phyloP scores from a whole-genome alignment of 257 asterid species.

The Ligustrum vulgare region DNA sequence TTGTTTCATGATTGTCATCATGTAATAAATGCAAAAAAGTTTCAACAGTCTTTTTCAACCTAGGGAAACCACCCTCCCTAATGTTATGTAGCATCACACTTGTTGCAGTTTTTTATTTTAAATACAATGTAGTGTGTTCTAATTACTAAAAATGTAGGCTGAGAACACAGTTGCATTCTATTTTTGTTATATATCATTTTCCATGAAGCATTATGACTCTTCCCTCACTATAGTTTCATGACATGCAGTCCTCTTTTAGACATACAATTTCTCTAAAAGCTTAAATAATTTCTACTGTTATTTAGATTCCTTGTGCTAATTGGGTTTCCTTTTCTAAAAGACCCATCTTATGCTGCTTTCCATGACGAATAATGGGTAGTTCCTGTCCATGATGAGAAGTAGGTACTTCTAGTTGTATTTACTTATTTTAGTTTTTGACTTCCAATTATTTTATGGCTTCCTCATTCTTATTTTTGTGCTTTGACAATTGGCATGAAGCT shows the following conservation, averaged over 20 bases:
- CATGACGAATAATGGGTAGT: constrained; percentile 99
- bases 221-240: constrained; percentile 12
- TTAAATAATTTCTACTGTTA: constrained; percentile 5
- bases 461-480: constrained; percentile 20
- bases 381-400: constrained; percentile 88
- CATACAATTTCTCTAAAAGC: not conserved
- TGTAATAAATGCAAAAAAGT: too few relatives aligned
- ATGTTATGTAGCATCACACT: constrained; percentile 1
- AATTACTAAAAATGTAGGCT: not conserved
- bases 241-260: not conserved
- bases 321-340: constrained; percentile 40
- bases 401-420: constrained; percentile 27
- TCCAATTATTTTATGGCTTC: constrained; percentile 22
- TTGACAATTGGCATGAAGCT: constrained; percentile 64
- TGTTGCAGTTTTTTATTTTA: constrained; percentile 5
- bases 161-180: constrained; percentile 1
- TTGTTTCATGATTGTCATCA: too few relatives aligned
- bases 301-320: constrained; percentile 32
- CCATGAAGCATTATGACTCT: constrained; percentile 4
- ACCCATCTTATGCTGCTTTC: constrained; percentile 66
- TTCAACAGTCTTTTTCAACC: too few relatives aligned
- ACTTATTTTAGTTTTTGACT: constrained; percentile 6
- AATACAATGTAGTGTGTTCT: not conserved
- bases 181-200: not conserved
- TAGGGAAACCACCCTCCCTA: too few relatives aligned